Evolutionary conservation across 2,329 filamentous ascomycete species (phyloP), one percentile per base, ranked within the genome.

Genomic region (Pseudogymnoascus sp.): DNA sequence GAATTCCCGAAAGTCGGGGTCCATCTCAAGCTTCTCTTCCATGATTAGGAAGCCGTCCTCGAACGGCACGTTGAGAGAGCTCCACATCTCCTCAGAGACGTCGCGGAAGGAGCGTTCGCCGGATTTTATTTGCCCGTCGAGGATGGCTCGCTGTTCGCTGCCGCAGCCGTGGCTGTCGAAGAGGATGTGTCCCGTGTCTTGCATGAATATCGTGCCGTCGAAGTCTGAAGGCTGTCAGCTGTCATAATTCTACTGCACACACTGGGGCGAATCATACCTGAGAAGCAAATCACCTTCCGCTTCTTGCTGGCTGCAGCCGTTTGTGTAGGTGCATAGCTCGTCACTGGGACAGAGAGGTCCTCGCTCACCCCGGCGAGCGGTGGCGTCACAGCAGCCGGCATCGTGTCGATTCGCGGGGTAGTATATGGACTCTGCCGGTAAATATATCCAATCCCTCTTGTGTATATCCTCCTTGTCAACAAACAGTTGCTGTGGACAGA

Each of bases 71-170:
- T 84, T 79, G 7, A 89, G 76, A 0, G 85, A 88, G 6, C 82
- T 83, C 84, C 86, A 89, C 82, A 89, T 87, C 72, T 89, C 86
- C 67, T 88, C 86, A 0, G 85, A 88, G n/a, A 86, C 85, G 3
- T 88, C 86, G 61, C 85, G 80, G 77, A 89, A 89, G 0, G 84
- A 85, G 13, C 86, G 81, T 71, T 86, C 82, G 71, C 86, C 86
- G 3, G 75, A 79, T 69, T 86, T 83, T 74, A 89, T 86, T 69
- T 89, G 84, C 64, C 82, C 76, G 64, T 88, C 86, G 61, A 88
- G 81, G 42, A 80, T 69, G 63, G 81, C 74, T 60, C 85, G 81
- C 64, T 78, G 77, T 65, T 81, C 77, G 21, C 78, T 75, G 29
- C 86, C 86, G 73, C 85, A 88, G 61, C 86, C 86, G 67, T 86